Percentiles rank a stretch among this genome's conserved stretches.
Evolutionary conservation across 148 eudicot species (phyloP).

Genomic region (Rhododendron simsii): DNA sequence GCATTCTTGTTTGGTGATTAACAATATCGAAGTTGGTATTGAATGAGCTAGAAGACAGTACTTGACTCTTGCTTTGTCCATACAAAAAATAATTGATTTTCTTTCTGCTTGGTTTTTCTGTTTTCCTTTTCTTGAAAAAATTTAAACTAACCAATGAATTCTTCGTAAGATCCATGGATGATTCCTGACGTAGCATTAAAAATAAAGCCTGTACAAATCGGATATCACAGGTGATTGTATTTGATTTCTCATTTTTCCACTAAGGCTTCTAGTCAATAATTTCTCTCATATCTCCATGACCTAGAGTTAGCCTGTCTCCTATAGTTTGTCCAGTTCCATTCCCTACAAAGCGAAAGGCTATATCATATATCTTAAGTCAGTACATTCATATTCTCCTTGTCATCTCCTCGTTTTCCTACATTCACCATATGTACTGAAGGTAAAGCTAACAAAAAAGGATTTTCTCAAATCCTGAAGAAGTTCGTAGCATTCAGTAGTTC

Average conservation of each 20-base stretch:
- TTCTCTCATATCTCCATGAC: neutral
- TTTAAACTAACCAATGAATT: neutral
- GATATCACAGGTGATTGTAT: neutral
- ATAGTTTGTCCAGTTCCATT: neutral
- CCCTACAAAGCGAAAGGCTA: neutral
- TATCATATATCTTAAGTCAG: neutral
- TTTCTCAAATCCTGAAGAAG: neutral
- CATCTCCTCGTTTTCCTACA: neutral
- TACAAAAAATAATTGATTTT: neutral
- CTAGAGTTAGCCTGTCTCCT: neutral
- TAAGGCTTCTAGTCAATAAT: neutral
- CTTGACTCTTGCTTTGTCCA: neutral
- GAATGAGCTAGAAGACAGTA: neutral
- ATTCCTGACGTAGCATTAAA: neutral
- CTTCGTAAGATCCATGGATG: neutral
- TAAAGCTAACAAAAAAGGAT: neutral
- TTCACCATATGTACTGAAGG: neutral
- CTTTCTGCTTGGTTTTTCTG: neutral
- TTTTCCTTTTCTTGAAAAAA: neutral
- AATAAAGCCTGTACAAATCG: neutral
- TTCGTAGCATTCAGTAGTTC: neutral
- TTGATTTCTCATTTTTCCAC: neutral
- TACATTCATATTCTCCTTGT: neutral
- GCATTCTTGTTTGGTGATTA: neutral
- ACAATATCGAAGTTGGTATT: neutral